A percentile compares a stretch with the other conserved stretches of the same genome.
These are phyloP conservation scores for Penicillium pancosmium DNA, from an alignment of 495 filamentous ascomycete species.

Conservation along the genomic window DNA sequence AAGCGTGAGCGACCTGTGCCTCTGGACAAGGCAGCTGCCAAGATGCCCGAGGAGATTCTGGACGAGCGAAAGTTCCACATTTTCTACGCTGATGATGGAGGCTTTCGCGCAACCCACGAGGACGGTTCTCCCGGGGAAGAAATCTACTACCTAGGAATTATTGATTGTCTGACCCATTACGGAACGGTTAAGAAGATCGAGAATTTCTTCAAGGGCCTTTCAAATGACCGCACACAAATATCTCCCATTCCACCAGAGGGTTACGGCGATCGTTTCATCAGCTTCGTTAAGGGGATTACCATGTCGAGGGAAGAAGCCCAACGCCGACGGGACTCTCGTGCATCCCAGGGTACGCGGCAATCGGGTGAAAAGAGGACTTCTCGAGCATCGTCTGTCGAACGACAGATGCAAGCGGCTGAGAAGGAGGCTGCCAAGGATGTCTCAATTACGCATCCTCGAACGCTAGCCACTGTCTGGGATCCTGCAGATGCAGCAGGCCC, in stretches of 20 bases:
- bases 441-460: constrained; percentile 56
- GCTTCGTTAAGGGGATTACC: constrained; percentile 88
- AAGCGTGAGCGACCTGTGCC: constrained; percentile 90
- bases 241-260: constrained; percentile 89
- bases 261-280: constrained; percentile 93
- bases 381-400: constrained; percentile 49
- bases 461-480: constrained; percentile 54
- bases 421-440: constrained; percentile 58
- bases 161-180: constrained; percentile 96
- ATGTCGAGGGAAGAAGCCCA: constrained; percentile 84
- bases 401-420: constrained; percentile 49
- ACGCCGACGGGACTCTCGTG: constrained; percentile 56
- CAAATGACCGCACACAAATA: constrained; percentile 77
- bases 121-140: constrained; percentile 82
- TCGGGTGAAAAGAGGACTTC: constrained; percentile 35
- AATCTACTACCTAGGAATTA: constrained; percentile 97
- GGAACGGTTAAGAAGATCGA: constrained; percentile 85
- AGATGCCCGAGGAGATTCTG: constrained; percentile 86
- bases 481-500: constrained; percentile 55
- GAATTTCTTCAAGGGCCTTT: constrained; percentile 91
- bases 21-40: constrained; percentile 77
- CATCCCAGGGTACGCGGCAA: constrained; percentile 15
- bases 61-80: constrained; percentile 68
- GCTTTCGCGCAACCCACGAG: constrained; percentile 91
- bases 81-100: constrained; percentile 94